phyloP scores from a whole-genome alignment of 805 yeast species.

The Wickerhamomyces bovis region DNA sequence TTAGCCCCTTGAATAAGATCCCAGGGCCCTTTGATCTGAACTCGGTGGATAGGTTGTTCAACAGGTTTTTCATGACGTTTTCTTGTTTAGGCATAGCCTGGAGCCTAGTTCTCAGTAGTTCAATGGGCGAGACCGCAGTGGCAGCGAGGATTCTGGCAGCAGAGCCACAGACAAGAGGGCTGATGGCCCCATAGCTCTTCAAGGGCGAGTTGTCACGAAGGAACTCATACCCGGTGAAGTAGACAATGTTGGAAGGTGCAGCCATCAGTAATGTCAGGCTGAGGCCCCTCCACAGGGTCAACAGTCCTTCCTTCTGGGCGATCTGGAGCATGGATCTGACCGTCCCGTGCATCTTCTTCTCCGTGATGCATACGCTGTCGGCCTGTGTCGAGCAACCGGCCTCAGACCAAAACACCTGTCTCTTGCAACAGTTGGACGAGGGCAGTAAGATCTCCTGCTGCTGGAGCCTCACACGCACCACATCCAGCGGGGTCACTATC shows the following conservation, averaged over 20 bases:
- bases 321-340: slow-evolving; percentile 67
- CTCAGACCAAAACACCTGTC: slow-evolving; percentile 27
- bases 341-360: slow-evolving; percentile 50
- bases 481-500: slow-evolving; percentile 78
- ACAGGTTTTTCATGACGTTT: slow-evolving; percentile 37
- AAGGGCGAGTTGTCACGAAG: slow-evolving; percentile 71
- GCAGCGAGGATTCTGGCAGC: slow-evolving; percentile 81
- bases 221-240: slow-evolving; percentile 89
- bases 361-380: slow-evolving; percentile 27
- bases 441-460: slow-evolving; percentile 62
- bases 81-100: slow-evolving; percentile 72
- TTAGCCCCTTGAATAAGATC: slow-evolving; percentile 76
- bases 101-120: slow-evolving; percentile 77
- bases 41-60: slow-evolving; percentile 48
- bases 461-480: slow-evolving; percentile 68
- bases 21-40: slow-evolving; percentile 50
- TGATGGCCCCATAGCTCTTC: slow-evolving; percentile 33
- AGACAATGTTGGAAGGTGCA: slow-evolving; percentile 86
- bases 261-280: slow-evolving; percentile 82
- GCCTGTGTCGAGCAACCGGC: slow-evolving; percentile 21
- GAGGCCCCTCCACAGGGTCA: slow-evolving; percentile 85
- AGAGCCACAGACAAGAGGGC: slow-evolving; percentile 83
- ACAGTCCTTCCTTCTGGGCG: slow-evolving; percentile 62
- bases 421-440: slow-evolving; percentile 35
- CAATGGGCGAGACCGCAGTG: slow-evolving; percentile 80